Evolutionary conservation across 192 early-diverging fungal species (phyloP), one percentile per base, ranked within the genome.

Genomic region (Backusella tarrabulga): DNA sequence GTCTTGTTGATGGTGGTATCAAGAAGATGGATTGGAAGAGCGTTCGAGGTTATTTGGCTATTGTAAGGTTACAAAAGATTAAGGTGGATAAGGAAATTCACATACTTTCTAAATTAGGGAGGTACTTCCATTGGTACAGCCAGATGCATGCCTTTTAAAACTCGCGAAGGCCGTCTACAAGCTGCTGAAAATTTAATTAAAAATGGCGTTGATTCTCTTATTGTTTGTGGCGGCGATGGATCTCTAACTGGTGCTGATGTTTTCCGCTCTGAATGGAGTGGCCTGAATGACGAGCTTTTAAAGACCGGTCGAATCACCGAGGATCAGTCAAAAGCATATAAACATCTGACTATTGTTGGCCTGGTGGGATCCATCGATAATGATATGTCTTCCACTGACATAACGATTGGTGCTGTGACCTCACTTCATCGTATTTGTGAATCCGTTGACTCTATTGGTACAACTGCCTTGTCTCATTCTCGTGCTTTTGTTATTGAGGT

Each of bases 311-410:
- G 67, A 50, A 86, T 97, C 42, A 90, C 84, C 0, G 34, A 76
- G n/a, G 89, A 88, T 17, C 88, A 93, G 23, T 93, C 86, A 29
- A 78, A 81, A 17, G 79, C 83, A 26, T 88, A 91, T 78, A 80
- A 88, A 4, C 85, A 93, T 73, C 87, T 99, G 68, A 96, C 93
- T 41, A 97, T 99, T 80, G 97, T 99, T 6, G 97, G 97, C 6
- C 85, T 99, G 70, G 97, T 99, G 9, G 96, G 97, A 19, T 95
- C 94, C 6, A 99, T 99, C 79, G 97, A 99, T 84, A 99, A 99
- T 72, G 97, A 99, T 80, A 89, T 94, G 88, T 90, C 90, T 35
- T 88, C 86, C n/a, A 92, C 93, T 6, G 97, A 99, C 76, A 95
- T 97, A 80, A 99, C 97, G 3, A 98, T 99, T 78, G 97, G 97